Percentiles rank a stretch among this genome's conserved stretches.
Conservation (phyloP, 495 filamentous ascomycete species). For the Daldinia loculata region DNA sequence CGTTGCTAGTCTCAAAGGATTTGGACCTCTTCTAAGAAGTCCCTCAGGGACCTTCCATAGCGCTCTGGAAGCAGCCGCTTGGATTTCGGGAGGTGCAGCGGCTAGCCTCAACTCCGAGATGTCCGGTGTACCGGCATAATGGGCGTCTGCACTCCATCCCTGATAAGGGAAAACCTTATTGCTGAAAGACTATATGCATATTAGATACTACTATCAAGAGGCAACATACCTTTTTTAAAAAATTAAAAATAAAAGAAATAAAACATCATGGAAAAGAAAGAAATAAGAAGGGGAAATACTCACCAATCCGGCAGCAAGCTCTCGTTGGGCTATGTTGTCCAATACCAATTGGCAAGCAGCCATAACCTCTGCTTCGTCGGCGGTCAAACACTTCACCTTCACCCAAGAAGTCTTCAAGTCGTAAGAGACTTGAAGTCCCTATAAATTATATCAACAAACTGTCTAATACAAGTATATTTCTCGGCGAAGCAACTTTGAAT, state of each 20-base stretch:
- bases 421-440: conserved; percentile 46
- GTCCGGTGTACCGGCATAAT: background rate
- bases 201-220: background rate
- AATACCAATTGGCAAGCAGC: conserved; percentile 25
- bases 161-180: background rate
- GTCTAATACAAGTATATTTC: background rate
- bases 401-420: conserved; percentile 41
- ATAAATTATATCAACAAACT: conserved; percentile 14
- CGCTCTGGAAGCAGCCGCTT: background rate
- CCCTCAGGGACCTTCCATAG: conserved; percentile 33
- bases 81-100: conserved; percentile 27
- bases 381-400: conserved; percentile 43
- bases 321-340: conserved; percentile 36
- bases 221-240: background rate
- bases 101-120: conserved; percentile 1
- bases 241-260: background rate
- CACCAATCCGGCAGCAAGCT: conserved; percentile 37
- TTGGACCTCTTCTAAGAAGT: conserved; percentile 4
- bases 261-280: background rate
- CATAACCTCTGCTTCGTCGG: conserved; percentile 38
- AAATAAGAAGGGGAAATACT: background rate
- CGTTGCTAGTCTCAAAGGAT: conserved; percentile 30
- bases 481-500: background rate
- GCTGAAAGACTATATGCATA: conserved; percentile 2
- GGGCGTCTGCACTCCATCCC: background rate